Evolutionary conservation across 176 grass and related monocot genomes (phyloP).

Genomic region (Cenchrus fungigraminus): DNA sequence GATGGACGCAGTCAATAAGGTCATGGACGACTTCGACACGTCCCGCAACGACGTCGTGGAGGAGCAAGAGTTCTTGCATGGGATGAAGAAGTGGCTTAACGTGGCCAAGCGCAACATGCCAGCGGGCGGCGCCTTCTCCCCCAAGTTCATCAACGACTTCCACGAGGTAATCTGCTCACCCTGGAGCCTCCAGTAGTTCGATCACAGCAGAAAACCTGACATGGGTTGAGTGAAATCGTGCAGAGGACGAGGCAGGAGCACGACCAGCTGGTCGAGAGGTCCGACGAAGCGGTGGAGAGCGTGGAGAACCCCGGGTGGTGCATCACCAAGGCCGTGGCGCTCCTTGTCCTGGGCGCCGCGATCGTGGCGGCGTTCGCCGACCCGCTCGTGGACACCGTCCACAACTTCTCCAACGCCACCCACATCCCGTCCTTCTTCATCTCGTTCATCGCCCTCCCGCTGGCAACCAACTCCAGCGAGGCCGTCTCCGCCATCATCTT

Average conservation of each 20-base stretch:
- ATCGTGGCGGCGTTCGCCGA: slow-evolving; percentile 85
- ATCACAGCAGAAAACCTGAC: not conserved
- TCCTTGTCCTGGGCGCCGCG: slow-evolving; percentile 68
- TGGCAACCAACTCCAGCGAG: slow-evolving; percentile 99
- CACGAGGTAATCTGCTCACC: slow-evolving; percentile 49
- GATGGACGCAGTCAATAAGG: slow-evolving; percentile 46
- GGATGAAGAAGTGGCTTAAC: slow-evolving; percentile 73
- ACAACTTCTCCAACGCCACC: slow-evolving; percentile 88
- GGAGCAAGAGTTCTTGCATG: slow-evolving; percentile 65
- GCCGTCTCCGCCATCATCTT: slow-evolving; percentile 92
- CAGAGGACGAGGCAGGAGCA: slow-evolving; percentile 79
- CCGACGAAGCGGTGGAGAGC: slow-evolving; percentile 75
- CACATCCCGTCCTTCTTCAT: slow-evolving; percentile 93
- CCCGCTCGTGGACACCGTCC: slow-evolving; percentile 89
- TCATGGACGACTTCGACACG: slow-evolving; percentile 78
- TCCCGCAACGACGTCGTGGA: slow-evolving; percentile 53
- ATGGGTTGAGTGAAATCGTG: not conserved
- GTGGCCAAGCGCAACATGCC: slow-evolving; percentile 50
- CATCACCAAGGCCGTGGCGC: slow-evolving; percentile 63
- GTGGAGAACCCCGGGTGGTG: slow-evolving; percentile 62
- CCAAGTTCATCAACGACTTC: slow-evolving; percentile 63
- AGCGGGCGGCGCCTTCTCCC: slow-evolving; percentile 42
- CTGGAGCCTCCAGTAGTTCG: not conserved
- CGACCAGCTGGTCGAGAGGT: slow-evolving; percentile 52
- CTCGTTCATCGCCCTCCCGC: slow-evolving; percentile 88